Evolutionary conservation across 106 monocot species (phyloP), one percentile per base, ranked within the genome.

Genomic region (Allium sativum): DNA sequence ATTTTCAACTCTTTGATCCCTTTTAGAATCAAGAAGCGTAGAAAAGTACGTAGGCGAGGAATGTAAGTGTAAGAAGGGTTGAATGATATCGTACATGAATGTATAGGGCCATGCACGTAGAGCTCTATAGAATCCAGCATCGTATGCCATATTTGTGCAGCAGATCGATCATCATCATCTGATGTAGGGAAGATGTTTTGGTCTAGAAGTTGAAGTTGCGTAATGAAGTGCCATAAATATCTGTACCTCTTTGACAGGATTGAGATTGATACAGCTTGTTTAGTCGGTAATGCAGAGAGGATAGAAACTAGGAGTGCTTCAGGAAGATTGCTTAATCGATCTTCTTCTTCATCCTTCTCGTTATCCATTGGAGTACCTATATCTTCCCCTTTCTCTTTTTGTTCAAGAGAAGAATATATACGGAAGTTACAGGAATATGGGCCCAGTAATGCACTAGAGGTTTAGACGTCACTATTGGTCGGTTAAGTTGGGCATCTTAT

Each of bases 191-290:
- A 44, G 10, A 52, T 48, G 31, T 50, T 48, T 5, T 64, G 15
- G 64, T 64, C 45, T 7, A 16, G 64, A 51, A 64, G 64, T 7
- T 51, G 48, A 19, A 64, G 64, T 15, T 64, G 48, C 31, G 64
- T 64, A 21, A 64, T 12, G 12, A 51, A 64, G 64, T 20, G 64
- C 64, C 64, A 64, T 12, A 64, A 51, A 45, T 64, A 46, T 15
- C 50, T 64, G 50, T 51, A 64, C 21, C 50, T 64, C 51, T 52
- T 64, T 9, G 64, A 64, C 4, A 64, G 51, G 17, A 64, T 9
- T 8, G 64, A 22, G 3, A 50, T 64, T 7, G 64, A 15, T 7
- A 18, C 64, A 13, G 64, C 51, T 44, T 64, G 64, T 52, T 64
- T 64, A 3, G 64, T 64, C 0, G 64, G 64, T 8, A 64, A 10